phyloP scores from a whole-genome alignment of 164 flowering plant genomes.

The Amborella trichopoda region DNA sequence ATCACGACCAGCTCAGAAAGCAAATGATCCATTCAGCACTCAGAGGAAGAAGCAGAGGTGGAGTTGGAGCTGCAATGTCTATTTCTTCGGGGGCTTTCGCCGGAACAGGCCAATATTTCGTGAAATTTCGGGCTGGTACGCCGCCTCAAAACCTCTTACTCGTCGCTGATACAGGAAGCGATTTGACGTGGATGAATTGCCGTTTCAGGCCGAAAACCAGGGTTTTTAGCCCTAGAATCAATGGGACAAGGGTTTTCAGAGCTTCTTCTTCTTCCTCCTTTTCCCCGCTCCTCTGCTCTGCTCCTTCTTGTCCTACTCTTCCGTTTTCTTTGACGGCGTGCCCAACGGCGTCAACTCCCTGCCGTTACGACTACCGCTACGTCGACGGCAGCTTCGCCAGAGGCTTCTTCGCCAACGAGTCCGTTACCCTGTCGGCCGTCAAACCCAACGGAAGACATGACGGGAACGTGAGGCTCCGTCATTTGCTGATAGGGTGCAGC shows the following conservation, averaged over 20 bases:
- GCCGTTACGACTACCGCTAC: slow-evolving; percentile 58
- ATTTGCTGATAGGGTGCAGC: slow-evolving; percentile 52
- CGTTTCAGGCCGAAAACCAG: slow-evolving; percentile 10
- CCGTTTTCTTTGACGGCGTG: slow-evolving; percentile 31
- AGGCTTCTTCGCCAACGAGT: slow-evolving; percentile 59
- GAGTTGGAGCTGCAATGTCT: too few relatives aligned
- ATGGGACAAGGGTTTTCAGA: slow-evolving; percentile 12
- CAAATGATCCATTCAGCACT: too few relatives aligned
- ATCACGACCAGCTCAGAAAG: too few relatives aligned
- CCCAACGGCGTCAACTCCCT: slow-evolving; percentile 30
- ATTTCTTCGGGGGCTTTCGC: slow-evolving; percentile 37
- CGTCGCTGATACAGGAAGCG: slow-evolving; percentile 69
- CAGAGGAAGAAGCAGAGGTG: too few relatives aligned
- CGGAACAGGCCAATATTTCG: slow-evolving; percentile 44
- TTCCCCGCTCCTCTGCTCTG: slow-evolving; percentile 30
- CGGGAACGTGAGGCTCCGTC: slow-evolving; percentile 22
- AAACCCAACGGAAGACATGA: too few relatives aligned
- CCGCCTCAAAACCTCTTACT: slow-evolving; percentile 42
- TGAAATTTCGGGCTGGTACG: slow-evolving; percentile 41
- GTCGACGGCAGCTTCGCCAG: slow-evolving; percentile 29
- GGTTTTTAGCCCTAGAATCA: background rate
- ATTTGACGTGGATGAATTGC: slow-evolving; percentile 72
- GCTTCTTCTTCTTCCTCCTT: slow-evolving; percentile 32
- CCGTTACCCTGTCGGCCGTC: slow-evolving; percentile 15
- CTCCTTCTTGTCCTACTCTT: slow-evolving; percentile 28